Evolutionary conservation across 352 stramenopile species (phyloP).

Genomic region (Thalassiosira hispida): DNA sequence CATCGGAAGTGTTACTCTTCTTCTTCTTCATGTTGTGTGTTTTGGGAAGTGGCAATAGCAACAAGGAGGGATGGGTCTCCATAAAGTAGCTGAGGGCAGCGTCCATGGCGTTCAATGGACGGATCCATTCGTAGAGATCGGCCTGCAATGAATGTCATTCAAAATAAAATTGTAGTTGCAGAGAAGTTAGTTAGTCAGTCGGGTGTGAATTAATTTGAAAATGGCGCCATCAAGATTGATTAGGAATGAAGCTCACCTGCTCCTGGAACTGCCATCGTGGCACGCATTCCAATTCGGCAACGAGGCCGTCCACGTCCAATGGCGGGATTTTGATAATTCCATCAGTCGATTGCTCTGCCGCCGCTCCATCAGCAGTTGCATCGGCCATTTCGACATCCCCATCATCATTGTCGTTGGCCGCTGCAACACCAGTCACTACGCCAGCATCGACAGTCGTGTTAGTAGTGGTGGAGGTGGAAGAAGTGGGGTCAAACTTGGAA

Average conservation of each 20-base stretch:
- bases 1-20: too few species aligned
- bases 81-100: slow-evolving; percentile 71
- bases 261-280: slow-evolving; percentile 79
- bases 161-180: not conserved
- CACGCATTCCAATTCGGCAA: slow-evolving; percentile 58
- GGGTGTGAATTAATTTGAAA: slow-evolving; percentile 3
- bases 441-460: not conserved
- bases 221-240: not conserved
- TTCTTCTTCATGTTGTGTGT: too few species aligned
- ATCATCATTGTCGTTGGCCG: not conserved
- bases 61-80: slow-evolving; percentile 64
- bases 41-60: slow-evolving; percentile 56
- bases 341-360: not conserved
- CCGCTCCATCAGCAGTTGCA: not conserved
- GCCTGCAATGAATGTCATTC: slow-evolving; percentile 53
- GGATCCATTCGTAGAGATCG: slow-evolving; percentile 84
- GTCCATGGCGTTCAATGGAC: slow-evolving; percentile 80
- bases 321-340: slow-evolving; percentile 13
- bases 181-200: not conserved
- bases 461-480: not conserved
- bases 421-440: not conserved
- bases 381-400: too few species aligned
- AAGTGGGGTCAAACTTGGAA: slow-evolving; percentile 39
- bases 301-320: slow-evolving; percentile 62
- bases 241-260: slow-evolving; percentile 63